Percentiles rank a stretch among this genome's conserved stretches.
Evolutionary conservation across 2,329 filamentous ascomycete genomes (phyloP).

Genomic region (Fusarium sp.): DNA sequence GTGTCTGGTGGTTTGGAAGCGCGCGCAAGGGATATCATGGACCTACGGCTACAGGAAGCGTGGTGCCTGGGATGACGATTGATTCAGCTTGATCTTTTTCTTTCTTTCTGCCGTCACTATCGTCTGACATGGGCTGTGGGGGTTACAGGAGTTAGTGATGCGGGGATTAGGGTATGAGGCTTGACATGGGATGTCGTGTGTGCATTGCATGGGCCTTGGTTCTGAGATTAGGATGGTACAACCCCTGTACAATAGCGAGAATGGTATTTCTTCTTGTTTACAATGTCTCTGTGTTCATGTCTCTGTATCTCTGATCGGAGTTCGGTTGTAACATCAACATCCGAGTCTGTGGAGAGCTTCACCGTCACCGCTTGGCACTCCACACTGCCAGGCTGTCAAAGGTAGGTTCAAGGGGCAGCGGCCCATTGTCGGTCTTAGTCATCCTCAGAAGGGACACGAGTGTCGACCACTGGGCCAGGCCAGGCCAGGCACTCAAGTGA

Average conservation of each 20-base stretch:
- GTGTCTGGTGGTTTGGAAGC: slow-evolving; percentile 54
- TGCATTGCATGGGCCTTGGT: neutral
- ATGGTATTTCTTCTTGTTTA: neutral
- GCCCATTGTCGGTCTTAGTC: neutral
- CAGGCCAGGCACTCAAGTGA: neutral
- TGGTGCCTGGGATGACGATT: slow-evolving; percentile 33
- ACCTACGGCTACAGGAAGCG: slow-evolving; percentile 33
- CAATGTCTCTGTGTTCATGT: neutral
- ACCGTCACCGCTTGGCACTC: neutral
- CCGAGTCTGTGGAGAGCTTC: neutral
- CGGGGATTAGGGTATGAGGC: neutral
- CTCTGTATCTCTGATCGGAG: neutral
- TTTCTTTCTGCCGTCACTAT: neutral
- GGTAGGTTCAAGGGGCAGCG: neutral
- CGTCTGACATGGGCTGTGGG: neutral
- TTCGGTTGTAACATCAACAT: neutral
- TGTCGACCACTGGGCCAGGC: neutral
- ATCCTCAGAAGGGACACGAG: neutral
- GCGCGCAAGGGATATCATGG: slow-evolving; percentile 41
- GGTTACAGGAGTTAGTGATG: neutral
- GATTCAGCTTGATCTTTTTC: slow-evolving; percentile 26
- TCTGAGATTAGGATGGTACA: neutral
- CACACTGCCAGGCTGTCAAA: neutral
- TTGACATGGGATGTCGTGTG: neutral
- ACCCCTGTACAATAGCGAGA: neutral